Evolutionary conservation across 2,329 filamentous ascomycete genomes (phyloP).

Genomic region (Clarireedia homoeocarpa): DNA sequence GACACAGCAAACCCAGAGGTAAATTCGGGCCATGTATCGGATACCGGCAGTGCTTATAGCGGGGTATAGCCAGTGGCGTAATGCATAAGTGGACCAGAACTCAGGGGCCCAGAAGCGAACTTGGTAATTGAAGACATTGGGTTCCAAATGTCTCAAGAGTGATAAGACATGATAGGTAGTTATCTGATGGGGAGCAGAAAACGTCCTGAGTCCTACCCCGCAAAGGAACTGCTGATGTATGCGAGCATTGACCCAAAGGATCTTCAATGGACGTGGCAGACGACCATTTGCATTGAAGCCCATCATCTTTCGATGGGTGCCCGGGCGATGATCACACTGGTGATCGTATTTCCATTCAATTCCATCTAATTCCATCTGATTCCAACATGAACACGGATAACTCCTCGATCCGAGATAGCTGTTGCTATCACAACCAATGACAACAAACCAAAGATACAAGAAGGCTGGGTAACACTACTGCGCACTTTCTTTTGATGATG

Average conservation of each 20-base stretch:
- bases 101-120: not conserved
- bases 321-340: not conserved
- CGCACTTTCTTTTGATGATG: not conserved
- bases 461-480: constrained; percentile 7
- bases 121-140: not conserved
- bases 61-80: constrained; percentile 2
- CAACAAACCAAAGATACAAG: not conserved
- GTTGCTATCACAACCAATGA: constrained; percentile 7
- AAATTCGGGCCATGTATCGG: not conserved
- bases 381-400: not conserved
- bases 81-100: not conserved
- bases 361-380: not conserved
- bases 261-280: constrained; percentile 1
- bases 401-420: not conserved
- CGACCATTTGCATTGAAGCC: constrained; percentile 4
- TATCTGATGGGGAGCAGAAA: not conserved
- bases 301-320: not conserved
- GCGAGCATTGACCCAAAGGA: not conserved
- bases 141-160: no score
- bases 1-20: not conserved
- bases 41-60: not conserved
- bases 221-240: constrained; percentile 4
- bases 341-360: not conserved
- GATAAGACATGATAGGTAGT: no score
- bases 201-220: not conserved